These are phyloP conservation scores for Arabidopsis lyrata DNA, from an alignment of 441 rosid genomes.

Conservation along the genomic window DNA sequence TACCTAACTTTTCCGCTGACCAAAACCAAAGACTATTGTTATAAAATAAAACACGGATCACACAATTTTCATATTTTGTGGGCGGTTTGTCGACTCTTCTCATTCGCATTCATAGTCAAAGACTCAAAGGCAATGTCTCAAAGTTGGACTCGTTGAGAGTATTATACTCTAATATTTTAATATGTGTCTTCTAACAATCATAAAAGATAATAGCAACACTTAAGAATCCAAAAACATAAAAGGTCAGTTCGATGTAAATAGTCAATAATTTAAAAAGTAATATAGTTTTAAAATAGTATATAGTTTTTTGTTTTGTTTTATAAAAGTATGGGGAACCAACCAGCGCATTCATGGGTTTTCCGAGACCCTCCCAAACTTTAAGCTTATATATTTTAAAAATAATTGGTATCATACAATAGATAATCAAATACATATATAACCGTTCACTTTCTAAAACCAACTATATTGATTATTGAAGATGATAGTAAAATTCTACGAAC, in stretches of 20 bases:
- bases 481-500: background rate
- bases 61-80: slow-evolving; percentile 40
- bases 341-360: slow-evolving; percentile 17
- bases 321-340: slow-evolving; percentile 34
- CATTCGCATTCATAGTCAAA: slow-evolving; percentile 27
- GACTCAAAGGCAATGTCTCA: slow-evolving; percentile 34
- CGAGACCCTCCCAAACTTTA: slow-evolving; percentile 4
- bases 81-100: slow-evolving; percentile 41
- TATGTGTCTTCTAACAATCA: background rate
- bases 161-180: slow-evolving; percentile 3
- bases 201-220: slow-evolving; percentile 17
- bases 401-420: background rate
- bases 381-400: background rate
- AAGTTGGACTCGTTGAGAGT: slow-evolving; percentile 27
- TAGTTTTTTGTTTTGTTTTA: slow-evolving; percentile 4
- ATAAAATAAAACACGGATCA: slow-evolving; percentile 28
- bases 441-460: background rate
- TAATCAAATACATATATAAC: slow-evolving; percentile 29
- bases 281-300: slow-evolving; percentile 9
- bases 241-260: slow-evolving; percentile 27
- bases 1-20: slow-evolving; percentile 22
- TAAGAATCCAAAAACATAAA: slow-evolving; percentile 20
- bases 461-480: background rate
- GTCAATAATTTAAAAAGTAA: slow-evolving; percentile 26
- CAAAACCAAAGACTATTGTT: slow-evolving; percentile 13